Evolutionary conservation across 257 asterid genomes (phyloP).

Genomic region (Penstemon davidsonii): DNA sequence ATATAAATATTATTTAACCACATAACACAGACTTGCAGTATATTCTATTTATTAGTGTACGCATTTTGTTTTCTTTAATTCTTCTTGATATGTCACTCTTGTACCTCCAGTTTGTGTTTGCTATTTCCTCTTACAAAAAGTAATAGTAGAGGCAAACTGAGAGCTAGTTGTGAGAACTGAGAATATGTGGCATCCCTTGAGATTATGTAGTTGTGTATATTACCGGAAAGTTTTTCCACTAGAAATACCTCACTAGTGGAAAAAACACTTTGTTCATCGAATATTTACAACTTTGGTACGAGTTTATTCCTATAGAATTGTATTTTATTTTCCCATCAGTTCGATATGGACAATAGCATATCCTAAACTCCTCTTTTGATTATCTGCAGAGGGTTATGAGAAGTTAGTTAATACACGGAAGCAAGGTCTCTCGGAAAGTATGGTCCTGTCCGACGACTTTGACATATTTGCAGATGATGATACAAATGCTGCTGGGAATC

Average conservation of each 20-base stretch:
- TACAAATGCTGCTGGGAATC: slow-evolving; percentile 43
- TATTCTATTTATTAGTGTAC: background rate
- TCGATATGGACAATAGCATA: background rate
- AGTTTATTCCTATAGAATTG: background rate
- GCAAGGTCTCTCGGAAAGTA: slow-evolving; percentile 36
- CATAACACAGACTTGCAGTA: slow-evolving; percentile 1
- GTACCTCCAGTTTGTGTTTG: background rate
- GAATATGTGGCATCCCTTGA: background rate
- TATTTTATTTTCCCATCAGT: background rate
- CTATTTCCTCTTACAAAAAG: background rate
- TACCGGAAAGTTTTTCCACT: background rate
- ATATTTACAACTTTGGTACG: background rate
- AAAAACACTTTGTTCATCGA: background rate
- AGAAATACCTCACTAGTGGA: background rate
- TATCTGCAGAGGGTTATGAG: slow-evolving; percentile 80
- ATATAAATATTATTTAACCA: background rate
- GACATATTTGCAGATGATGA: slow-evolving; percentile 92
- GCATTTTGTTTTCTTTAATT: background rate
- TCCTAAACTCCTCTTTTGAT: slow-evolving; percentile 12
- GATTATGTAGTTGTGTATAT: background rate
- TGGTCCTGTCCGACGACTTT: slow-evolving; percentile 47
- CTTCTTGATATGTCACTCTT: background rate
- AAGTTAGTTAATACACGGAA: slow-evolving; percentile 60
- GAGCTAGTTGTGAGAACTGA: background rate
- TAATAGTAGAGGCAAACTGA: slow-evolving; percentile 1